Base-by-base conservation (phyloP, 257 asterid genomes). In the Solanum peruvianum region DNA sequence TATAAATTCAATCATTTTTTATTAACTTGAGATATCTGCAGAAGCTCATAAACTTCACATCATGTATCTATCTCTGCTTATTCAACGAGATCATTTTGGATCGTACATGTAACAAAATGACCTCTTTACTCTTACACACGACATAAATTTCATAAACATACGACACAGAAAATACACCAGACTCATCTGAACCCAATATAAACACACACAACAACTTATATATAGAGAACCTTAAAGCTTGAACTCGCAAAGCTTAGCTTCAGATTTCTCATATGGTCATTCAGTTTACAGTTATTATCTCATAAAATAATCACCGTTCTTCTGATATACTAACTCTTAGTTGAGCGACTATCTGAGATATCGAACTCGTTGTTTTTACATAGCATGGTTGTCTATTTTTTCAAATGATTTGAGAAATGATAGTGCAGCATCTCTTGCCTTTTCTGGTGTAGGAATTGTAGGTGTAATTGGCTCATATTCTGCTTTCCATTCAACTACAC, bases 341-440 rank as follows among this genome's bases (percentile, higher is more conserved):
- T 62, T 64, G 4, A 11, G 0, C 15, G 16, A 64, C 7, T 31
- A 64, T 64, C 33, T 64, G 4, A 11, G 4, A 64, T n/a, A 64
- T 11, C 18, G 39, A n/a, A 64, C 70, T 64, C 33, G 16, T 62
- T n/a, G 16, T 62, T 62, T 62, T 62, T 62, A 62, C 16, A 64
- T 1, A 64, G 70, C 33, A 0, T 11, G 82, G 82, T 6, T 39
- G 35, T 75, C 35, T 23, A 11, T 76, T 76, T 83, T 83, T 3
- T 31, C 77, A 11, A 84, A 64, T 8, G 18, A 64, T 33, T 45
- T 66, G 78, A 84, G 37, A 31, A 84, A 64, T 66, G 70, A 20
- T 14, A 84, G 64, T 66, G 86, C 86, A n/a, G 86, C 86, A 84
- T 84, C 78, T 84, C 86, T 84, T 64, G 78, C 78, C 18, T 64